Percentiles rank a stretch among this genome's conserved stretches.
phyloP scores from a whole-genome alignment of 768 basidiomycete species.

The Trametes maxima region DNA sequence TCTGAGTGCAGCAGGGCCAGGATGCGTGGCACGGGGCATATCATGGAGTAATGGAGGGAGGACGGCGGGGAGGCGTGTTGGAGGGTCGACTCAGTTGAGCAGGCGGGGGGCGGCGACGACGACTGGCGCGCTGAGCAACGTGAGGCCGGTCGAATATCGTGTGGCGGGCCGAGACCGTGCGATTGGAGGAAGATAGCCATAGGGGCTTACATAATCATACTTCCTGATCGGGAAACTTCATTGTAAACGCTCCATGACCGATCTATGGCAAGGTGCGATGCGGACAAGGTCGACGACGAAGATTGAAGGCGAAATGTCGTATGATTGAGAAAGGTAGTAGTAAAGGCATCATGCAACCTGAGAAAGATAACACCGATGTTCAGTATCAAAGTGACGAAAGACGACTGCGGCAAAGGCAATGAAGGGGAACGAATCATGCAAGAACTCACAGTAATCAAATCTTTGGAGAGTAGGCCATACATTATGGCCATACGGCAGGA shows the following conservation, averaged over 20 bases:
- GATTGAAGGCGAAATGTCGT: too few relatives aligned
- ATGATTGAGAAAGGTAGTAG: too few relatives aligned
- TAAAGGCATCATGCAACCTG: too few relatives aligned
- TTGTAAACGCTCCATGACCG: background rate
- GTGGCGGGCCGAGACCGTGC: constrained; percentile 25
- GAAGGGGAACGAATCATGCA: too few relatives aligned
- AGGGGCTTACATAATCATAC: constrained; percentile 17
- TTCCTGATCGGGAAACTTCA: constrained; percentile 5
- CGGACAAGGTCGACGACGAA: background rate
- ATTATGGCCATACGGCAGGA: too few relatives aligned
- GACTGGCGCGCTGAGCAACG: constrained; percentile 31
- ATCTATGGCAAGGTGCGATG: background rate
- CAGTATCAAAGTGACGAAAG: too few relatives aligned
- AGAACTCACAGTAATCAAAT: too few relatives aligned
- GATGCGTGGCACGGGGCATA: constrained; percentile 82
- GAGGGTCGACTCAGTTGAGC: constrained; percentile 25
- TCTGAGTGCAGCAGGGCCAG: constrained; percentile 77
- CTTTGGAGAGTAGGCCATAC: too few relatives aligned
- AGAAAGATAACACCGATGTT: too few relatives aligned
- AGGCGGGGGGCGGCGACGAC: constrained; percentile 34
- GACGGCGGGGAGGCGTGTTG: constrained; percentile 29
- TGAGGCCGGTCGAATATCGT: constrained; percentile 30
- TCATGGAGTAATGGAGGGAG: constrained; percentile 66
- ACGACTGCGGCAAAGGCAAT: too few relatives aligned
- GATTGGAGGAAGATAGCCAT: constrained; percentile 10